phyloP scores from a whole-genome alignment of 2,329 filamentous ascomycete species.

The Alternaria viburni region DNA sequence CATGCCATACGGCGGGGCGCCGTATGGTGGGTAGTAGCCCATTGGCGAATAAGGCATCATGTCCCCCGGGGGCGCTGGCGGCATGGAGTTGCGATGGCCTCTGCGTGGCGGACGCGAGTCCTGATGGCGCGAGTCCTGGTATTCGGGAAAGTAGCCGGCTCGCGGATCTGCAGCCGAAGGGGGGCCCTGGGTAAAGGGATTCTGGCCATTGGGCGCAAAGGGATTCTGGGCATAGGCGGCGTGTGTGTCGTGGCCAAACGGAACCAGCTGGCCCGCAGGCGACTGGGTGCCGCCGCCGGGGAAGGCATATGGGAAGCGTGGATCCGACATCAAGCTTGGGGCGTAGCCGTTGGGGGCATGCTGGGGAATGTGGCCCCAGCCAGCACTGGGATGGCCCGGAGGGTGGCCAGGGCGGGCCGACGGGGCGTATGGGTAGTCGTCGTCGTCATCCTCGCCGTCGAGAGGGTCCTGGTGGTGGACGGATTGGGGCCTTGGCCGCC shows the following conservation, averaged over 20 bases:
- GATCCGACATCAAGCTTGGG: slow-evolving; percentile 48
- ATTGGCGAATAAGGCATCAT: slow-evolving; percentile 44
- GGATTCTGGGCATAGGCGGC: slow-evolving; percentile 40
- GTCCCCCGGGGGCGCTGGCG: slow-evolving; percentile 31
- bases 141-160: slow-evolving; percentile 48
- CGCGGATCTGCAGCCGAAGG: slow-evolving; percentile 22
- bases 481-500: slow-evolving; percentile 43
- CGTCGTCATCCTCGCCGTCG: slow-evolving; percentile 54
- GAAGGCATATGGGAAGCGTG: slow-evolving; percentile 35
- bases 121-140: slow-evolving; percentile 15
- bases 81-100: slow-evolving; percentile 46
- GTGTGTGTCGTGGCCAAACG: slow-evolving; percentile 48
- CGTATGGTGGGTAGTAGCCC: slow-evolving; percentile 40
- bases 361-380: slow-evolving; percentile 48
- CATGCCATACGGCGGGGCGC: slow-evolving; percentile 36
- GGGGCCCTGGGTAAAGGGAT: slow-evolving; percentile 34
- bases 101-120: slow-evolving; percentile 22
- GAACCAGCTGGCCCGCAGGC: slow-evolving; percentile 39
- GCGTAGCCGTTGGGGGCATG: slow-evolving; percentile 45
- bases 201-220: slow-evolving; percentile 35
- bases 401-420: slow-evolving; percentile 35
- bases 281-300: slow-evolving; percentile 28
- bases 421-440: slow-evolving; percentile 52
- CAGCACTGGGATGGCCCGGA: slow-evolving; percentile 44
- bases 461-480: slow-evolving; percentile 51